Conservation (phyloP, 139 green algal genomes). For the Chlorella sp. region DNA sequence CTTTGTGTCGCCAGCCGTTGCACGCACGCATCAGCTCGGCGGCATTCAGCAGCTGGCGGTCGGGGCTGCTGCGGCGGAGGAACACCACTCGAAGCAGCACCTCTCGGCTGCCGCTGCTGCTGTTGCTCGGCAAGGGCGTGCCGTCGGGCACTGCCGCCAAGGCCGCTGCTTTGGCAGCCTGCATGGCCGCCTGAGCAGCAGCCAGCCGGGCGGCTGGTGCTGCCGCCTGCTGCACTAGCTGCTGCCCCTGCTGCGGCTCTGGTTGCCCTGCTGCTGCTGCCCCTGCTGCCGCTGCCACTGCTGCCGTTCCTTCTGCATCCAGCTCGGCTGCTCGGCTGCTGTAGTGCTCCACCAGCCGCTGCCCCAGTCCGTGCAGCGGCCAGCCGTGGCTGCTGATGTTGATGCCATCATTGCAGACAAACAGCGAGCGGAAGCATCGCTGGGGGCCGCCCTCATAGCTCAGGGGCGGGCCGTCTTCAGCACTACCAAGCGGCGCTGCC, state of each 20-base stretch:
- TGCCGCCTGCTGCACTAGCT: background rate
- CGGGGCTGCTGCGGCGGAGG: background rate
- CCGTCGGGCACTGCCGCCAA: too few species aligned
- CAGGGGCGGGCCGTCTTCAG: too few species aligned
- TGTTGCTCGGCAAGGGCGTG: background rate
- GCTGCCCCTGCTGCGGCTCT: background rate
- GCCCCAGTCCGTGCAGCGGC: slow-evolving; percentile 11
- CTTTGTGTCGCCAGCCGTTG: slow-evolving; percentile 8
- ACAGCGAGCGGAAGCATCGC: slow-evolving; percentile 18
- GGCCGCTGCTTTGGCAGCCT: background rate
- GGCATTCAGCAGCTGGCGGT: slow-evolving; percentile 22
- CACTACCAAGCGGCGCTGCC: too few species aligned
- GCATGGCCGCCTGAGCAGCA: background rate
- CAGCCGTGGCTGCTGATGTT: slow-evolving; percentile 1
- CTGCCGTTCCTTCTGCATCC: background rate
- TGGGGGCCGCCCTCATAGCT: slow-evolving; percentile 14
- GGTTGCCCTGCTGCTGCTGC: background rate
- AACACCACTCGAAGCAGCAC: background rate
- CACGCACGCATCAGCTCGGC: background rate
- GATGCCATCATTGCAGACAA: slow-evolving; percentile 1
- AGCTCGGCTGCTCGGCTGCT: background rate
- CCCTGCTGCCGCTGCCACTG: background rate
- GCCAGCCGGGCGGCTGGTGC: background rate
- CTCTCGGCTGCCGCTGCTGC: background rate
- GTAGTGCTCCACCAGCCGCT: slow-evolving; percentile 3